A percentile compares a stretch with the other conserved stretches of the same genome.
phyloP scores from a whole-genome alignment of 202 grass and related monocot species.

The Zoysia matrella region DNA sequence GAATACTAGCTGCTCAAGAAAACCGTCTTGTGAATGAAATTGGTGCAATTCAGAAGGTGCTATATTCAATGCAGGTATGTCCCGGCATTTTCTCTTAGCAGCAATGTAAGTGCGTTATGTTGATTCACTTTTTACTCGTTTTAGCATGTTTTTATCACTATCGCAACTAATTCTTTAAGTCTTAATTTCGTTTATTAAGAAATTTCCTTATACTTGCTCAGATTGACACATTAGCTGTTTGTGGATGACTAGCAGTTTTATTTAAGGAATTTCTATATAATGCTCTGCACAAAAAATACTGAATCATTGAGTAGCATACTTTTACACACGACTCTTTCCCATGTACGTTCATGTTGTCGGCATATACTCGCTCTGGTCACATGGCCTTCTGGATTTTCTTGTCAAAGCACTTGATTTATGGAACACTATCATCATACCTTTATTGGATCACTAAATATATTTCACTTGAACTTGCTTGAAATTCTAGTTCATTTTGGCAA shows the following conservation, averaged over 20 bases:
- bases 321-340: neutral
- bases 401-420: neutral
- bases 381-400: neutral
- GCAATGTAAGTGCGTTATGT: neutral
- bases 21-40: conserved; percentile 71
- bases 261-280: neutral
- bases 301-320: neutral
- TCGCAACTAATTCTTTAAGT: neutral
- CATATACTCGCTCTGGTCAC: neutral
- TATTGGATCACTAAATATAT: neutral
- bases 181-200: conserved; percentile 17
- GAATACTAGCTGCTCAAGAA: conserved; percentile 61
- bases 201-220: neutral
- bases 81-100: neutral
- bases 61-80: conserved; percentile 82
- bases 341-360: neutral
- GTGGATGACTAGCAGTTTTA: neutral
- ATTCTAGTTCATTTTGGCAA: neutral
- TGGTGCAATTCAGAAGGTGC: conserved; percentile 70
- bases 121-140: neutral
- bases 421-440: neutral
- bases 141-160: neutral
- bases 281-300: neutral
- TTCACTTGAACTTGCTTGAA: neutral
- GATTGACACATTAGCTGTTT: neutral